Percentiles rank a stretch among this genome's conserved stretches.
These are phyloP conservation scores for Dothideomycetes sp. DNA, from an alignment of 2,329 filamentous ascomycete species.

Conservation along the genomic window DNA sequence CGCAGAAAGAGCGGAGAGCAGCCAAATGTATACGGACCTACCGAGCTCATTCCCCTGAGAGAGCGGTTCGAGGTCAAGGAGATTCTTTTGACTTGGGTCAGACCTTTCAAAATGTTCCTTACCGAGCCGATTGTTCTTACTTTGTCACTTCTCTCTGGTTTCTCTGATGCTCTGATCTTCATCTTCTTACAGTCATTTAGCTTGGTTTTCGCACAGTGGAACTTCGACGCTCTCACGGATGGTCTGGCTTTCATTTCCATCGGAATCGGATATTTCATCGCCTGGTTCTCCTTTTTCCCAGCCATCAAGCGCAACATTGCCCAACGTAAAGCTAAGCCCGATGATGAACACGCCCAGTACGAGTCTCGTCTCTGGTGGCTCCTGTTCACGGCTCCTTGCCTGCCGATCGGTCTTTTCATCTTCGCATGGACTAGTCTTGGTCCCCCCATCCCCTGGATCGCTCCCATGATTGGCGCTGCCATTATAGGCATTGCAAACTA, in stretches of 20 bases:
- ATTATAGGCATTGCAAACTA: conserved; percentile 63
- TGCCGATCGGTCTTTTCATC: conserved; percentile 59
- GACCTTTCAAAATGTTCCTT: conserved; percentile 67
- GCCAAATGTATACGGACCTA: conserved; percentile 62
- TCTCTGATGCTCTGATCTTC: conserved; percentile 68
- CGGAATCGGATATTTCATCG: conserved; percentile 55
- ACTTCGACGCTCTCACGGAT: conserved; percentile 46
- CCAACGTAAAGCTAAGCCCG: conserved; percentile 33
- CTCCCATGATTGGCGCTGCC: conserved; percentile 53
- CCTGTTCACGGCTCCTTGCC: conserved; percentile 49
- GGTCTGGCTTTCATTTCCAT: conserved; percentile 58
- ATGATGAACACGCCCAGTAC: conserved; percentile 45
- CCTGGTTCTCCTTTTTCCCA: conserved; percentile 52
- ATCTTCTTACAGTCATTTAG: conserved; percentile 68
- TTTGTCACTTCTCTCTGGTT: conserved; percentile 61
- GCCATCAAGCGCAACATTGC: conserved; percentile 40
- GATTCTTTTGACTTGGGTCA: conserved; percentile 44
- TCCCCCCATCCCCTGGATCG: conserved; percentile 57
- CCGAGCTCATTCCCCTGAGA: conserved; percentile 48
- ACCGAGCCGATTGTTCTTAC: conserved; percentile 66
- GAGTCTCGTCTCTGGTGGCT: conserved; percentile 60
- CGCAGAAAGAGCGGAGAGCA: conserved; percentile 49
- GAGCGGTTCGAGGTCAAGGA: conserved; percentile 33
- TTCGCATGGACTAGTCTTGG: conserved; percentile 63
- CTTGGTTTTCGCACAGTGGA: conserved; percentile 59